Evolutionary conservation across 495 filamentous ascomycete genomes (phyloP).

Genomic region (Darksidea phi): DNA sequence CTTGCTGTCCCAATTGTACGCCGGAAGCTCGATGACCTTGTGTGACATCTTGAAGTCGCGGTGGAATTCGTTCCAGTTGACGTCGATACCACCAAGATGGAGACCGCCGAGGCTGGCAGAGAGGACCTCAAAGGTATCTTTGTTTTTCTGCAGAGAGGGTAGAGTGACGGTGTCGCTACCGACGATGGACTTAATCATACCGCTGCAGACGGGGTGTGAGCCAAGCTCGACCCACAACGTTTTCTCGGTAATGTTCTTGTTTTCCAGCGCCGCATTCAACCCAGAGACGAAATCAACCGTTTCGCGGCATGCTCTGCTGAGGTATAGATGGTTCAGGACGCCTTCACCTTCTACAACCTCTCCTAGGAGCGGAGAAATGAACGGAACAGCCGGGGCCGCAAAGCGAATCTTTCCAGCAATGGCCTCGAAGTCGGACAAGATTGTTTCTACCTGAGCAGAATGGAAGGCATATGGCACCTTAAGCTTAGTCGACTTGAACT

Average conservation of each 20-base stretch:
- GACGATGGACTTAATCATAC: conserved; percentile 47
- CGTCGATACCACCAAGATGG: conserved; percentile 62
- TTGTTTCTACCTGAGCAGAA: conserved; percentile 38
- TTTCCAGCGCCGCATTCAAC: conserved; percentile 54
- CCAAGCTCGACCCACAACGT: conserved; percentile 40
- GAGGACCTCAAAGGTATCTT: conserved; percentile 65
- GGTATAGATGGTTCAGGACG: conserved; percentile 50
- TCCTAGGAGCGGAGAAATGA: conserved; percentile 36
- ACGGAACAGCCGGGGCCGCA: conserved; percentile 27
- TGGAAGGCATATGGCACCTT: conserved; percentile 60
- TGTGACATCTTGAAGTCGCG: conserved; percentile 62
- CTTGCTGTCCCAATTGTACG: conserved; percentile 77
- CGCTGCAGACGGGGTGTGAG: conserved; percentile 34
- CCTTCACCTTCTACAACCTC: conserved; percentile 29
- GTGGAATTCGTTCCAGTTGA: conserved; percentile 80
- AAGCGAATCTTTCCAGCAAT: conserved; percentile 18
- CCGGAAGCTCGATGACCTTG: conserved; percentile 65
- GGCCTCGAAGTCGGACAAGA: conserved; percentile 28
- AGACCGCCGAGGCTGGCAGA: conserved; percentile 59
- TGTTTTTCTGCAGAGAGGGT: conserved; percentile 47
- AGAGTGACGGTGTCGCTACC: conserved; percentile 46
- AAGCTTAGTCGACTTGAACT: conserved; percentile 60
- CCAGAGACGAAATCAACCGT: conserved; percentile 72
- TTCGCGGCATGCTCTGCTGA: conserved; percentile 65
- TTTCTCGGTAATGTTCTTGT: conserved; percentile 20